Percentiles rank a stretch among this genome's conserved stretches.
phyloP scores from a whole-genome alignment of 148 eudicot species.

The Vaccinium myrtillus region DNA sequence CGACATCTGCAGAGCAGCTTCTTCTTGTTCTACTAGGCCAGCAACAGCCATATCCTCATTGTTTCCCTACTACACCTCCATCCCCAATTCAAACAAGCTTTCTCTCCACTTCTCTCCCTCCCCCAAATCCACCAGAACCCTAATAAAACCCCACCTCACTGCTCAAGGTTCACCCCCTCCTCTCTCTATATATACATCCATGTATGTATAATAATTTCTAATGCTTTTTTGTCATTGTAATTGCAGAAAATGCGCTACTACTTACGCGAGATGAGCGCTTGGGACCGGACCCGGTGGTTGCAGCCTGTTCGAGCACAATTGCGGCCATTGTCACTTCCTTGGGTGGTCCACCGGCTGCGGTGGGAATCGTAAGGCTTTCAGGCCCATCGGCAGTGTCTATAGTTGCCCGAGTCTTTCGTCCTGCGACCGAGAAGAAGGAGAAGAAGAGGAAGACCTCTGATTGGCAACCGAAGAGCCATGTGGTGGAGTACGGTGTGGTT shows the following conservation, averaged over 20 bases:
- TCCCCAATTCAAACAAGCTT: slow-evolving; percentile 16
- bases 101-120: slow-evolving; percentile 29
- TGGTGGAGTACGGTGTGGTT: slow-evolving; percentile 83
- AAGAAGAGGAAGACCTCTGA: slow-evolving; percentile 26
- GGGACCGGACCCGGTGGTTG: slow-evolving; percentile 27
- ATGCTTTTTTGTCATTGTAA: background rate
- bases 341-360: slow-evolving; percentile 91
- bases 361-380: slow-evolving; percentile 86
- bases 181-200: background rate
- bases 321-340: slow-evolving; percentile 95
- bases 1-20: slow-evolving; percentile 27
- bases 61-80: slow-evolving; percentile 22
- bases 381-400: slow-evolving; percentile 80
- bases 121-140: slow-evolving; percentile 30
- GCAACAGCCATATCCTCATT: slow-evolving; percentile 28
- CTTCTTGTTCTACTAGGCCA: background rate
- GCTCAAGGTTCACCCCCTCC: slow-evolving; percentile 26
- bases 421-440: slow-evolving; percentile 24
- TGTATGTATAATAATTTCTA: no score
- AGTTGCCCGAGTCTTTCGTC: slow-evolving; percentile 52
- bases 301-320: slow-evolving; percentile 50
- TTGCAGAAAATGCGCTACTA: slow-evolving; percentile 45
- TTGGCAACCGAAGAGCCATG: slow-evolving; percentile 82
- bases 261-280: slow-evolving; percentile 68
- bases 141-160: slow-evolving; percentile 23